Base-by-base conservation (phyloP, 2,329 filamentous ascomycete genomes). In the Colletotrichum aenigma region DNA sequence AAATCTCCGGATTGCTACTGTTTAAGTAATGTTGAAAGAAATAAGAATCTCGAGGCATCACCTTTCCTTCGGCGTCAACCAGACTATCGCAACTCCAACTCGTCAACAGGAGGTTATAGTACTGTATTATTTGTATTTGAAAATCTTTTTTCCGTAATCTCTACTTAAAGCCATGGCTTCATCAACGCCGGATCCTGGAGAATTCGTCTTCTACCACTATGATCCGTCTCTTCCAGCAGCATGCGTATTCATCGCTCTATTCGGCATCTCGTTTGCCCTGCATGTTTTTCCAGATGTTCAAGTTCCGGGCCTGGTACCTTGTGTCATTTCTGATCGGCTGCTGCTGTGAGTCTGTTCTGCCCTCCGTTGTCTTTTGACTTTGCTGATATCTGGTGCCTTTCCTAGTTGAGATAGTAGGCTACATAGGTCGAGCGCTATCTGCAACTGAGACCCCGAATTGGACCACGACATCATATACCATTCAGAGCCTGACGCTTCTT, bases 401-500 rank as follows among this genome's bases (percentile, higher is more conserved):
- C 1, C 1, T 18, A 38, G 36, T 38, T 38, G 36, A 38, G 16
- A 38, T 38, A 18, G 36, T 38, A 5, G 36, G 36, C 36, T 38
- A 38, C 2, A 38, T 38, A 38, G 36, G 36, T 38, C 36, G 36
- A 9, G 36, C 36, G 0, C 36, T 38, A 0, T 38, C 36, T 9
- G 36, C 36, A 18, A 3, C 16, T 0, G 7, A 38, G 36, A 38
- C 36, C 16, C 36, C 16, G 0, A 1, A 38, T 4, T 9, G 36
- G 8, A 38, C 16, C 0, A 38, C 36, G 16, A 38, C 36, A 2
- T 1, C 36, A 9, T 38, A 38, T 6, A 38, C 8, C 4, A 67
- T 79, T 3, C 76, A 81, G 56, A 72, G 74, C 58, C 62, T 78
- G 6, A 68, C 78, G 2, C 70, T 80, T 24, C 77, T 80, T 52